Evolutionary conservation across 768 basidiomycete genomes (phyloP).

Genomic region (Sarcodon aspratus): DNA sequence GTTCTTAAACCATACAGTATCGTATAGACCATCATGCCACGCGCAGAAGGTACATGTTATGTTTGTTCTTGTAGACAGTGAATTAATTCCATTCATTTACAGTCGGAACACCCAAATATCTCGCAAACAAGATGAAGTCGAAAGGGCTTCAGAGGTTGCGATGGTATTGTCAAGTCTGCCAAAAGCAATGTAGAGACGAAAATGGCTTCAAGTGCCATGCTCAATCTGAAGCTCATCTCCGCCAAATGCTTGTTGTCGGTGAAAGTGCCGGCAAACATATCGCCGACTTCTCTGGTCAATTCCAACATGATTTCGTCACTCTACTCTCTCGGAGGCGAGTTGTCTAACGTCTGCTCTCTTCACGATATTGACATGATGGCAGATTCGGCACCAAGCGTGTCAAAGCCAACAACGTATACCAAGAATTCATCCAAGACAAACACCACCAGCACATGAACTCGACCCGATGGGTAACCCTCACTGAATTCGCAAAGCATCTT

Average conservation of each 20-base stretch:
- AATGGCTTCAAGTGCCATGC: slow-evolving; percentile 98
- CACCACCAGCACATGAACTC: slow-evolving; percentile 96
- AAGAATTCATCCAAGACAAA: slow-evolving; percentile 96
- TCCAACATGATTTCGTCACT: slow-evolving; percentile 87
- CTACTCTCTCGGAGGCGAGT: slow-evolving; percentile 75
- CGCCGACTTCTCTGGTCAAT: slow-evolving; percentile 75
- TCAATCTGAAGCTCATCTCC: slow-evolving; percentile 78
- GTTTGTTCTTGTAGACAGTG: neutral
- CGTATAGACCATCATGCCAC: slow-evolving; percentile 46
- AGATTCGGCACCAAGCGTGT: slow-evolving; percentile 94
- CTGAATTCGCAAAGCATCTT: slow-evolving; percentile 89
- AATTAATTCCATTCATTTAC: slow-evolving; percentile 1
- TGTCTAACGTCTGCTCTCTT: neutral
- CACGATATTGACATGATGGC: slow-evolving; percentile 2
- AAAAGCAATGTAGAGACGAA: slow-evolving; percentile 98
- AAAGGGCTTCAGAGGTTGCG: slow-evolving; percentile 92
- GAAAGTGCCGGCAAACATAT: slow-evolving; percentile 91
- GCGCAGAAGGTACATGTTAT: slow-evolving; percentile 56
- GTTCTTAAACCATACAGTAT: neutral
- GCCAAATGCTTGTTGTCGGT: slow-evolving; percentile 96
- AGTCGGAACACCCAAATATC: slow-evolving; percentile 84
- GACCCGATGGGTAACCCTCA: slow-evolving; percentile 94
- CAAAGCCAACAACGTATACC: slow-evolving; percentile 89
- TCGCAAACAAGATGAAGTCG: slow-evolving; percentile 96
- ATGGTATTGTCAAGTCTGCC: slow-evolving; percentile 99